Evolutionary conservation across 2,329 filamentous ascomycete species (phyloP), one percentile per base, ranked within the genome.

Genomic region (Verticillium isaacii): DNA sequence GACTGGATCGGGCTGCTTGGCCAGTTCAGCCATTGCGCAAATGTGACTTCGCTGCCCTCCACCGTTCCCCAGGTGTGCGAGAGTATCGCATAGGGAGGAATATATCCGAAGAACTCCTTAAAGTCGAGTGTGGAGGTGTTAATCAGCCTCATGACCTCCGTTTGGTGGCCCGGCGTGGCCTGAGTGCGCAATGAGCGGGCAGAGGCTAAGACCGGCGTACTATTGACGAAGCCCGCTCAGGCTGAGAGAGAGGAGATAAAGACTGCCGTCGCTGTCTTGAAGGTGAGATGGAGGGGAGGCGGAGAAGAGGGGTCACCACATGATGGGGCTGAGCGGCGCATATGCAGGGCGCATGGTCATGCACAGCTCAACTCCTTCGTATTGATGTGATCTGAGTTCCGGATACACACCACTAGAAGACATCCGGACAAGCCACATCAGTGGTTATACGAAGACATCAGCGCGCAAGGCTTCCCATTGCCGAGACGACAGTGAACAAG

Each of bases 61-160:
- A 56, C 61, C 2, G 59, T 54, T 17, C 60, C 64, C 66, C 66
- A 68, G 7, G 66, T 68, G 41, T 68, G 67, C 0, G 67, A 68
- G 5, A 67, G 64, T 32, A 68, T 68, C 34, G 67, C 67, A 39
- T 68, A 68, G 9, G 63, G 58, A 7, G 66, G 65, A 5, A 14
- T 12, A 3, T 58, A 9, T 5, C 25, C 39, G 23, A 55, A 11
- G 25, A 61, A 61, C 39, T 61, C 60, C 14, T 39, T 17, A 2
- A 61, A 12, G n/a, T 58, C 39, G 17, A 37, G 39, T 3, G 60
- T 61, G 1, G 14, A 15, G 12, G 52, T 56, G 25, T 61, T 61
- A 19, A 61, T 55, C 19, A 61, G 60, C 3, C 60, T 29, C 60
- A 61, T 61, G 12, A 23, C 12, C 11, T n/a, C n/a, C 41, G 29